These are phyloP conservation scores for Tetragonia tetragonoides DNA, from an alignment of 148 eudicot species.

Conservation along the genomic window DNA sequence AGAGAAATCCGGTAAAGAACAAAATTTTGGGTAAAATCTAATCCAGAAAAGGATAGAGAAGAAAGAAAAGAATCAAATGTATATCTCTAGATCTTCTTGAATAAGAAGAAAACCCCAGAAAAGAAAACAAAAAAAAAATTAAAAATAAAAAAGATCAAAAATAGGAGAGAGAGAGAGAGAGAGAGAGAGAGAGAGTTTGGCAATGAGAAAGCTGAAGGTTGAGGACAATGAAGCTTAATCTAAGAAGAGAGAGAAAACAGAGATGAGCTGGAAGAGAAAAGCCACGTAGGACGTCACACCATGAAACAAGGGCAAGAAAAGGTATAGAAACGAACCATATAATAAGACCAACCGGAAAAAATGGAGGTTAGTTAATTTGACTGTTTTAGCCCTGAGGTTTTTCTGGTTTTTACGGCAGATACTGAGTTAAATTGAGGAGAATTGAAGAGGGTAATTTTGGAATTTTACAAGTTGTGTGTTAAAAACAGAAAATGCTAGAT, in stretches of 20 bases:
- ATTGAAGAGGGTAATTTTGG: background rate
- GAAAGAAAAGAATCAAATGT: background rate
- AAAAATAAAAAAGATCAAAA: background rate
- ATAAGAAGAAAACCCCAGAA: background rate
- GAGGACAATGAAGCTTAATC: background rate
- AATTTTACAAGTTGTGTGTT: background rate
- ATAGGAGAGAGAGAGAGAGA: background rate
- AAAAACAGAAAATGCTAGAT: background rate
- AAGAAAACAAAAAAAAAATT: background rate
- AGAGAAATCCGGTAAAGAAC: background rate
- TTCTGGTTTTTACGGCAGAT: background rate
- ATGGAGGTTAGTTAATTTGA: background rate
- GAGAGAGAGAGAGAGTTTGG: background rate
- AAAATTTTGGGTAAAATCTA: background rate
- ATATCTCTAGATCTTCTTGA: background rate
- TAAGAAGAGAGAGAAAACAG: background rate
- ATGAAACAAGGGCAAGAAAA: slow-evolving; percentile 11
- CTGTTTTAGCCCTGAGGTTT: background rate
- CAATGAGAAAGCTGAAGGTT: background rate
- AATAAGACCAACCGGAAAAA: background rate
- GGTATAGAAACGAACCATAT: background rate
- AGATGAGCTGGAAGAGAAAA: slow-evolving; percentile 8
- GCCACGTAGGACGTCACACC: slow-evolving; percentile 20
- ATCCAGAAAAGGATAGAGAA: background rate
- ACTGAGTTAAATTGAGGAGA: too few species aligned